A percentile compares a stretch with the other conserved stretches of the same genome.
phyloP scores from a whole-genome alignment of 306 rosid genomes.

The Echinosophora koreensis region DNA sequence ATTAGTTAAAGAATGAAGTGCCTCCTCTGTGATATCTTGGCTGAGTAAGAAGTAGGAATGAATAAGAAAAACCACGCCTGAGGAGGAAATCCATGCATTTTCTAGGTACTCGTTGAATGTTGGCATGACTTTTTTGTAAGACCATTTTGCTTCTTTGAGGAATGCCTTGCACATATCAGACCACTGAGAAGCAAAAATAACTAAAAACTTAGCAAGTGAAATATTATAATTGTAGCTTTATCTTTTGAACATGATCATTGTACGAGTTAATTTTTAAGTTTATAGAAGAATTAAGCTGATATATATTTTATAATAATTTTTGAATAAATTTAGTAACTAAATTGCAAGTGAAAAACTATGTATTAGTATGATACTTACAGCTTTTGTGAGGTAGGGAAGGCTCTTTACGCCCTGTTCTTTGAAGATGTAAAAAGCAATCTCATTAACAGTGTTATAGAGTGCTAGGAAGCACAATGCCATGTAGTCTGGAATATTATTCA shows the following conservation, averaged over 20 bases:
- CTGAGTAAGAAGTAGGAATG: slow-evolving; percentile 48
- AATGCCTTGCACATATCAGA: slow-evolving; percentile 50
- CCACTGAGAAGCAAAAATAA: slow-evolving; percentile 44
- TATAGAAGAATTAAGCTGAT: no score
- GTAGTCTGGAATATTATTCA: slow-evolving; percentile 47
- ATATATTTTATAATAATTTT: no score
- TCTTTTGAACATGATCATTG: no score
- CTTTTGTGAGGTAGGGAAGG: slow-evolving; percentile 54
- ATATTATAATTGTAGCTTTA: no score
- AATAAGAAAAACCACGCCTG: slow-evolving; percentile 41
- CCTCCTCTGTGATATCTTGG: slow-evolving; percentile 33
- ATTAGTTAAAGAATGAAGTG: slow-evolving; percentile 38
- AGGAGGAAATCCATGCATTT: slow-evolving; percentile 48
- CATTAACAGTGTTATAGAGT: slow-evolving; percentile 55
- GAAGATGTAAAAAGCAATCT: slow-evolving; percentile 44
- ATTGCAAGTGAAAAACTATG: no score
- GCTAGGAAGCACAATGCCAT: slow-evolving; percentile 60
- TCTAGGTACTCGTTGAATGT: slow-evolving; percentile 52
- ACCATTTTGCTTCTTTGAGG: slow-evolving; percentile 54
- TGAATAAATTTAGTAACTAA: no score
- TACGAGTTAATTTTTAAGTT: no score
- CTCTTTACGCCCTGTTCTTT: slow-evolving; percentile 44
- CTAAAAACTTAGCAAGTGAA: no score
- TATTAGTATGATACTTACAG: slow-evolving; percentile 14
- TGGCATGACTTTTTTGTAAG: slow-evolving; percentile 36